Conservation (phyloP, 2,329 filamentous ascomycete genomes). For the Microdochium nivale region DNA sequence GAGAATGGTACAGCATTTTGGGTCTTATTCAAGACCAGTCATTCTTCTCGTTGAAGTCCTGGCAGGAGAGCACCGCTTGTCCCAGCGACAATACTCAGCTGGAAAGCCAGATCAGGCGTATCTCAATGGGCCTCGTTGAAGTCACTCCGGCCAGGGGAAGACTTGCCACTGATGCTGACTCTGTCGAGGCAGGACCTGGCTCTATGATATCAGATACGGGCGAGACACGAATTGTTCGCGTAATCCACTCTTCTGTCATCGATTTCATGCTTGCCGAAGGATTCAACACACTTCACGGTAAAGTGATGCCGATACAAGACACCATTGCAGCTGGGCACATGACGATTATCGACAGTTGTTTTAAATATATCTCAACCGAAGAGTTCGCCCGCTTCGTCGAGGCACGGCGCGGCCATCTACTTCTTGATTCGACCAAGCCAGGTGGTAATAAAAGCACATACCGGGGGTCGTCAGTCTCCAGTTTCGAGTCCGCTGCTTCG, state of each 20-base stretch:
- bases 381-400: no score
- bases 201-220: not conserved
- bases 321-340: not conserved
- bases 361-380: no score
- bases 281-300: not conserved
- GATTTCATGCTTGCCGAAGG: not conserved
- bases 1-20: not conserved
- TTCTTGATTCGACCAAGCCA: no score
- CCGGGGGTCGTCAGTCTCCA: no score
- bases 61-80: not conserved
- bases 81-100: not conserved
- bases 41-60: not conserved
- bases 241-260: not conserved
- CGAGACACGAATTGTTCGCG: not conserved
- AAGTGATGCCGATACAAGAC: not conserved
- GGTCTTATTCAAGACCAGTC: not conserved
- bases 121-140: not conserved
- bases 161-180: not conserved
- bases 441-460: no score
- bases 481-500: no score
- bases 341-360: no score
- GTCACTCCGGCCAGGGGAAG: not conserved
- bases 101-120: not conserved
- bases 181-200: not conserved
- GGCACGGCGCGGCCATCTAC: no score